Percentiles rank a stretch among this genome's conserved stretches.
phyloP scores from a whole-genome alignment of 331 rosid genomes.

The Pyracantha coccinea region DNA sequence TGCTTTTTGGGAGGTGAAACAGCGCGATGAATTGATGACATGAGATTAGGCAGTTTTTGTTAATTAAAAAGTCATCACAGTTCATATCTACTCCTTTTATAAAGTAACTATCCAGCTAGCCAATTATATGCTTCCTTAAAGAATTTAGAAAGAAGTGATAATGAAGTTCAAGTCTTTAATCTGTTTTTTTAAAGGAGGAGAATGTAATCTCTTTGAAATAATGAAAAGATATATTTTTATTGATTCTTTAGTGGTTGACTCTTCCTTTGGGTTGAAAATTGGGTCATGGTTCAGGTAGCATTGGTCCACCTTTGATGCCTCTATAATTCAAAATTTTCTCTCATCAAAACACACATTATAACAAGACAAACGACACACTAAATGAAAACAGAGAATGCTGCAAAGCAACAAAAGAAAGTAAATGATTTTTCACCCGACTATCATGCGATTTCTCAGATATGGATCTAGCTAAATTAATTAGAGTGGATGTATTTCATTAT shows the following conservation, averaged over 20 bases:
- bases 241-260: conserved; percentile 69
- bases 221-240: conserved; percentile 1
- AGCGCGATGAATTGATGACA: neutral
- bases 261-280: conserved; percentile 44
- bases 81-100: neutral
- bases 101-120: neutral
- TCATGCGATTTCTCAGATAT: neutral
- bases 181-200: neutral
- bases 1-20: too few species aligned
- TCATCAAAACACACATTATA: conserved; percentile 24
- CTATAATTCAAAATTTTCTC: conserved; percentile 11
- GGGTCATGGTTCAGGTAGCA: conserved; percentile 35
- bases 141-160: neutral
- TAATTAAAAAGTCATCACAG: neutral
- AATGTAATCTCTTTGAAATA: conserved; percentile 6
- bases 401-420: conserved; percentile 2
- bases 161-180: conserved; percentile 7
- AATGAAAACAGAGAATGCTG: conserved; percentile 20
- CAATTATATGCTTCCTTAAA: neutral
- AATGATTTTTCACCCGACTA: neutral
- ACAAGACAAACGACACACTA: conserved; percentile 44
- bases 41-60: neutral
- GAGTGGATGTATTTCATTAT: neutral
- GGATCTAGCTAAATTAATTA: neutral
- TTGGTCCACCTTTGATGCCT: conserved; percentile 44